Evolutionary conservation across 306 rosid genomes (phyloP).

Genomic region (Corylus americana): DNA sequence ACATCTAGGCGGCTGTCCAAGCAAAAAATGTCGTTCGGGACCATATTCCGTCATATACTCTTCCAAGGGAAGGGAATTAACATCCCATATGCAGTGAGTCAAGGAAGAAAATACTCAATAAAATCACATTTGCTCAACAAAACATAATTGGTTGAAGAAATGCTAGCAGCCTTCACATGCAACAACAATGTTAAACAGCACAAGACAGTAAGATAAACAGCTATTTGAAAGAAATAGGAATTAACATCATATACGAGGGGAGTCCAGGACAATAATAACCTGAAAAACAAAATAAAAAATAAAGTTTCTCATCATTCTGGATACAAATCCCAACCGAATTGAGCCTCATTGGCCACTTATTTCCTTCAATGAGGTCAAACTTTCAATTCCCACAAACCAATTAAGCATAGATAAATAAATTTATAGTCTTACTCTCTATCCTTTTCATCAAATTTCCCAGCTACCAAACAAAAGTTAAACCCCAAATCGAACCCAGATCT

Average conservation of each 20-base stretch:
- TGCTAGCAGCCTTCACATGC: neutral
- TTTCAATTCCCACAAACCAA: neutral
- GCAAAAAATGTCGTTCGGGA: too few species aligned
- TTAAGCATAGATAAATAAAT: neutral
- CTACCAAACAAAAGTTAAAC: slow-evolving; percentile 15
- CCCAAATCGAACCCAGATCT: slow-evolving; percentile 45
- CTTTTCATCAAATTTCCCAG: neutral
- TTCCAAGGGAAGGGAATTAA: too few species aligned
- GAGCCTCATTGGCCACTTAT: neutral
- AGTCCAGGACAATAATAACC: neutral
- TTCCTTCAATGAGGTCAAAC: neutral
- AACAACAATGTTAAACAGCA: neutral
- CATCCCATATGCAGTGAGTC: too few species aligned
- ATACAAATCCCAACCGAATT: neutral
- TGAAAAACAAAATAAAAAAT: neutral
- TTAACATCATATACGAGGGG: neutral
- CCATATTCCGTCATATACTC: too few species aligned
- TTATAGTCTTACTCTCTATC: neutral
- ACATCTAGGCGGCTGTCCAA: too few species aligned
- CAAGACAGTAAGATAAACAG: neutral
- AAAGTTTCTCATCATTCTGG: neutral
- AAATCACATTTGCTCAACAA: too few species aligned
- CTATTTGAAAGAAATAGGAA: neutral
- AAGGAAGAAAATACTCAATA: too few species aligned
- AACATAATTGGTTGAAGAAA: neutral